These are phyloP conservation scores for Blepharisma japonicum DNA, from an alignment of 73 alveolate genomes.

Conservation along the genomic window DNA sequence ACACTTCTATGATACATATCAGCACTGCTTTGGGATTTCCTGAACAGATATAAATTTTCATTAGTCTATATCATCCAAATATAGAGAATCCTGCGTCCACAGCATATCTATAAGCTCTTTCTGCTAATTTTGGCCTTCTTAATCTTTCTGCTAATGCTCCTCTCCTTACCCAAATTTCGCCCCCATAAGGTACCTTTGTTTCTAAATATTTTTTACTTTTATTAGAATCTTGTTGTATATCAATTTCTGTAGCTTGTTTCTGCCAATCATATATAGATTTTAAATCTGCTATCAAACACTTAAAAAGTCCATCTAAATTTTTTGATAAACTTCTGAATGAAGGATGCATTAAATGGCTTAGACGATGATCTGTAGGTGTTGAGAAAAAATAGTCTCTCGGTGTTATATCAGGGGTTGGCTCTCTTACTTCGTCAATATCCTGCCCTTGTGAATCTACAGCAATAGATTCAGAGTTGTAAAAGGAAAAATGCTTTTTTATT, in stretches of 20 bases:
- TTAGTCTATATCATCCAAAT: slow-evolving; percentile 54
- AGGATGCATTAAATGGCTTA: background rate
- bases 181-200: slow-evolving; percentile 30
- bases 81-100: slow-evolving; percentile 60
- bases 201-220: slow-evolving; percentile 24
- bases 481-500: background rate
- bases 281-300: slow-evolving; percentile 43
- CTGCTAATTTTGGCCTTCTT: slow-evolving; percentile 49
- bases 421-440: background rate
- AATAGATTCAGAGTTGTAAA: background rate
- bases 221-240: background rate
- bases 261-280: slow-evolving; percentile 59
- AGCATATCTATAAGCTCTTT: slow-evolving; percentile 55
- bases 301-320: slow-evolving; percentile 37
- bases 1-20: slow-evolving; percentile 59
- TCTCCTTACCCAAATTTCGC: slow-evolving; percentile 54
- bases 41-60: slow-evolving; percentile 50
- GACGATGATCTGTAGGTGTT: background rate
- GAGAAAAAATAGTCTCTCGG: background rate
- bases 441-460: background rate
- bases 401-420: background rate
- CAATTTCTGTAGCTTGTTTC: slow-evolving; percentile 38
- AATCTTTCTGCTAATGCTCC: slow-evolving; percentile 62
- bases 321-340: background rate
- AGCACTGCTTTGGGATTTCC: slow-evolving; percentile 62